These are phyloP conservation scores for Xylariaceae sp. DNA, from an alignment of 2,329 filamentous ascomycete genomes.

Conservation along the genomic window DNA sequence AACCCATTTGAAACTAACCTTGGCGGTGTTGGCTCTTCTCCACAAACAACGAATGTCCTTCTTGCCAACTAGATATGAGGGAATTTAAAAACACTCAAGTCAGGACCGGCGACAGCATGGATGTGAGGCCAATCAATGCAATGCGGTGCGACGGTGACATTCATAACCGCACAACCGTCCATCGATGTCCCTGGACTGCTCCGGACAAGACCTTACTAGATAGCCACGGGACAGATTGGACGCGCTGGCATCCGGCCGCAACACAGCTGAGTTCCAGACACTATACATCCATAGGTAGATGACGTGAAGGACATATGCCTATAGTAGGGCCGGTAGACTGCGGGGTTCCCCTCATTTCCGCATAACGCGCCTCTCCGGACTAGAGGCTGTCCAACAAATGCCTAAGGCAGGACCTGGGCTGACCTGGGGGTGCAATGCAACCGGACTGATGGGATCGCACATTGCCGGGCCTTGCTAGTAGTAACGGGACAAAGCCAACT, in stretches of 20 bases:
- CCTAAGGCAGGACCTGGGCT: background rate
- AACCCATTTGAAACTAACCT: too few relatives aligned
- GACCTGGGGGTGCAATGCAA: background rate
- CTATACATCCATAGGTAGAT: too few relatives aligned
- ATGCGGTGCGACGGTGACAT: background rate
- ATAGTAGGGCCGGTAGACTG: constrained; percentile 13
- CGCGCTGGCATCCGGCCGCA: constrained; percentile 2
- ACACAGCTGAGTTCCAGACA: background rate
- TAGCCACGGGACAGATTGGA: too few relatives aligned
- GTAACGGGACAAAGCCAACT: constrained; percentile 2
- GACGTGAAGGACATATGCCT: too few relatives aligned
- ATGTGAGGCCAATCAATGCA: constrained; percentile 5
- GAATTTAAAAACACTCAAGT: background rate
- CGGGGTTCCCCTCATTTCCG: constrained; percentile 14
- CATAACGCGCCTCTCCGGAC: background rate
- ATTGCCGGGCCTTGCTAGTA: background rate
- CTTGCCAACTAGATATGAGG: background rate
- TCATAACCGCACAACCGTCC: background rate
- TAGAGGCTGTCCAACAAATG: too few relatives aligned
- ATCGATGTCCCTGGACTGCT: too few relatives aligned
- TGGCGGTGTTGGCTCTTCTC: background rate
- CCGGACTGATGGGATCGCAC: background rate
- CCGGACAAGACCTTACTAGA: background rate
- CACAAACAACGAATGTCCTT: background rate
- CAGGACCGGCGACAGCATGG: background rate